Conservation (phyloP, 495 filamentous ascomycete genomes). For the Tetracladium marchalianum region DNA sequence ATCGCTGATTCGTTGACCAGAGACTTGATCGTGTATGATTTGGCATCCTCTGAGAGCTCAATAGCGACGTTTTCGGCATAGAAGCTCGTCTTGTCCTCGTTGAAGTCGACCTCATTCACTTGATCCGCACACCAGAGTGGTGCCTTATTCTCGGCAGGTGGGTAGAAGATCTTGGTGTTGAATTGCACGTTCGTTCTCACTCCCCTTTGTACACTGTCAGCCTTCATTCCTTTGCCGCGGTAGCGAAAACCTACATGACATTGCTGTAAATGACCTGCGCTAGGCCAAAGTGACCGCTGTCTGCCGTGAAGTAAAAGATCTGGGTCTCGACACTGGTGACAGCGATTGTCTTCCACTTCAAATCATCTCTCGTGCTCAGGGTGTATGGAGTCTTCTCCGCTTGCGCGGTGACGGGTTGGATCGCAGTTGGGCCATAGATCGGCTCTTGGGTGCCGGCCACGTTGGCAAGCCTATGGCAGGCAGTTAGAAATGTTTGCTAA, state of each 20-base stretch:
- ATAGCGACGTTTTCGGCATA: slow-evolving; percentile 75
- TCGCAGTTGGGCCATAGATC: slow-evolving; percentile 84
- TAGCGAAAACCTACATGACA: slow-evolving; percentile 60
- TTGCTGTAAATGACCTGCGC: slow-evolving; percentile 96
- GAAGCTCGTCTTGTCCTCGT: slow-evolving; percentile 71
- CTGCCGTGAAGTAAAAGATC: slow-evolving; percentile 81
- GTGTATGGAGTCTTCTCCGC: slow-evolving; percentile 71
- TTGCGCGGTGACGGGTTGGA: slow-evolving; percentile 76
- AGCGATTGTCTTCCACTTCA: slow-evolving; percentile 73
- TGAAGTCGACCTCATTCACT: slow-evolving; percentile 69
- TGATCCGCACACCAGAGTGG: slow-evolving; percentile 73
- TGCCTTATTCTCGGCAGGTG: slow-evolving; percentile 49
- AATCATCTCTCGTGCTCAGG: slow-evolving; percentile 61
- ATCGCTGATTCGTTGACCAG: slow-evolving; percentile 63
- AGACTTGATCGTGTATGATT: slow-evolving; percentile 75
- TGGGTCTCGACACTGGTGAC: slow-evolving; percentile 93
- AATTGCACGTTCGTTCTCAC: slow-evolving; percentile 86
- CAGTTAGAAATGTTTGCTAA: slow-evolving; percentile 4
- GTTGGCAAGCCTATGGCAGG: slow-evolving; percentile 60
- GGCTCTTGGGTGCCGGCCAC: slow-evolving; percentile 94
- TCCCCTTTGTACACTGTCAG: slow-evolving; percentile 49
- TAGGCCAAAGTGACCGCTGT: slow-evolving; percentile 66
- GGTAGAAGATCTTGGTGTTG: slow-evolving; percentile 82
- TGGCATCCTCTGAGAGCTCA: slow-evolving; percentile 74
- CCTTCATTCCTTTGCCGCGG: slow-evolving; percentile 4